phyloP scores from a whole-genome alignment of 129 eudicot genomes.

The sunflower (Helianthus annuus) region DNA sequence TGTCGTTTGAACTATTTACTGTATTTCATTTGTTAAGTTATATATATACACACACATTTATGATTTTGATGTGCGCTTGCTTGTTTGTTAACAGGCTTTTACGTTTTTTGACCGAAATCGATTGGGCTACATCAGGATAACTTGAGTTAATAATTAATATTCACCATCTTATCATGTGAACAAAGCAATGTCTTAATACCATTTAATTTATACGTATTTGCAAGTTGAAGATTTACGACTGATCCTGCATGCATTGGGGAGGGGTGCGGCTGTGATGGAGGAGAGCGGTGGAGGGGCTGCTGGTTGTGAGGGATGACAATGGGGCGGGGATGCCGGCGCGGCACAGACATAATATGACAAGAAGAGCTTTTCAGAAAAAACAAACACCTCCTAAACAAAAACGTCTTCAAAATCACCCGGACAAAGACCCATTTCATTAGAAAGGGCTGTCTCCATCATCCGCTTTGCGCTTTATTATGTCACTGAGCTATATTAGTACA shows the following conservation, averaged over 20 bases:
- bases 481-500: too few relatives aligned
- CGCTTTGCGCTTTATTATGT: too few relatives aligned
- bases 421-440: too few relatives aligned
- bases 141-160: background rate
- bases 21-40: background rate
- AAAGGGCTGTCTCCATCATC: too few relatives aligned
- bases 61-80: background rate
- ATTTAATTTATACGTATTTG: background rate
- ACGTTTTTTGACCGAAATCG: conserved; percentile 95
- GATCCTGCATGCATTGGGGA: conserved; percentile 85
- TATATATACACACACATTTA: background rate
- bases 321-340: too few relatives aligned
- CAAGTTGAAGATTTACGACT: conserved; percentile 97
- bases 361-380: too few relatives aligned
- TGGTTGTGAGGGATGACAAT: too few relatives aligned
- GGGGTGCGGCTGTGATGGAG: too few relatives aligned
- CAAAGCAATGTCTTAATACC: background rate
- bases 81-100: conserved; percentile 66
- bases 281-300: too few relatives aligned
- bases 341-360: too few relatives aligned
- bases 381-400: too few relatives aligned
- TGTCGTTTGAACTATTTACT: background rate
- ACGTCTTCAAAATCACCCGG: too few relatives aligned
- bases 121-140: conserved; percentile 86
- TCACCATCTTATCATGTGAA: background rate